Conservation (phyloP, 2,329 filamentous ascomycete genomes). For the Alternaria sp. region DNA sequence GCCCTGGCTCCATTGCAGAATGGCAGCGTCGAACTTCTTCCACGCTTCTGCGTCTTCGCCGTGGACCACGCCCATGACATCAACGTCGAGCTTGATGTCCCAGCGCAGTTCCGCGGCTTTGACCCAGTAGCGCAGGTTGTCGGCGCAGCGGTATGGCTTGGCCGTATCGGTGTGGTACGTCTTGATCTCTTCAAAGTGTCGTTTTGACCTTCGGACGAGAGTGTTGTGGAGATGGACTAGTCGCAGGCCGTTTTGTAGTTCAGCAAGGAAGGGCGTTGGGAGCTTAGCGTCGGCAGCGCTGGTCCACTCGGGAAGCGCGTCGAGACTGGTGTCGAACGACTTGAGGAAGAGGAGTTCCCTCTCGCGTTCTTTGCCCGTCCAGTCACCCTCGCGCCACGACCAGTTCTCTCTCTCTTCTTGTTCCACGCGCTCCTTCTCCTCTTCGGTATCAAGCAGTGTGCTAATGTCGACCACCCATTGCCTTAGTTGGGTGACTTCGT, state of each 20-base stretch:
- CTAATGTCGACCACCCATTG: conserved; percentile 83
- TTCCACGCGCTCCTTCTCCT: conserved; percentile 79
- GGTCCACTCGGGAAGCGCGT: conserved; percentile 73
- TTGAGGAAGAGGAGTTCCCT: conserved; percentile 83
- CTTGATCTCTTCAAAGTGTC: conserved; percentile 89
- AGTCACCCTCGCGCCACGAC: conserved; percentile 83
- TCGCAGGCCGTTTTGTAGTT: conserved; percentile 79
- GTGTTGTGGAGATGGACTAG: conserved; percentile 91
- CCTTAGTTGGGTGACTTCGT: conserved; percentile 79
- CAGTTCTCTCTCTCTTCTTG: conserved; percentile 75
- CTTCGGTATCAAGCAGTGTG: conserved; percentile 78
- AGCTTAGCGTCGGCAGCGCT: conserved; percentile 62
- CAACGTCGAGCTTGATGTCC: conserved; percentile 83
- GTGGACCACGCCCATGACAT: conserved; percentile 87
- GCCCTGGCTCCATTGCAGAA: conserved; percentile 82
- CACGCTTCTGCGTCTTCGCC: conserved; percentile 74
- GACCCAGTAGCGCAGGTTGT: conserved; percentile 94
- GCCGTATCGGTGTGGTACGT: conserved; percentile 89
- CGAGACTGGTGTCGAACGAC: conserved; percentile 71
- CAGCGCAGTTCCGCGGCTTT: conserved; percentile 95
- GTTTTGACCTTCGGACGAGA: conserved; percentile 82
- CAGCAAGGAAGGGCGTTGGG: conserved; percentile 77
- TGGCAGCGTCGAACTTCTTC: conserved; percentile 82
- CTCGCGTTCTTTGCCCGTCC: conserved; percentile 75
- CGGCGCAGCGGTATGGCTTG: conserved; percentile 92